A percentile compares a stretch with the other conserved stretches of the same genome.
Evolutionary conservation across 805 yeast species (phyloP).

Genomic region (Sugiyamaella valdiviana): DNA sequence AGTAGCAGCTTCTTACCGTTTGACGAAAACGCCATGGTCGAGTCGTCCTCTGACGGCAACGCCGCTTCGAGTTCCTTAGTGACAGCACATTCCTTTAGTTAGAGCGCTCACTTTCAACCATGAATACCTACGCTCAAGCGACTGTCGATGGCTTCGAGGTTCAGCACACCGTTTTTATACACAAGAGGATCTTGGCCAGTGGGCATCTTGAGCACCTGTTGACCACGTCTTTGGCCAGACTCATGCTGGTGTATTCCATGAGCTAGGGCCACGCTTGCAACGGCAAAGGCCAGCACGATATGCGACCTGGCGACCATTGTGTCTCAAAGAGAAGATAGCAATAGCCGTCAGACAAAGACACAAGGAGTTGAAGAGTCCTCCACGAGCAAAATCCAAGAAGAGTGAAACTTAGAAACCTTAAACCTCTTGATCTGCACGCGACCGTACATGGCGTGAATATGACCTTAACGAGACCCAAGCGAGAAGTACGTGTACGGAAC

Average conservation of each 20-base stretch:
- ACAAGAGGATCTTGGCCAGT: conserved; percentile 16
- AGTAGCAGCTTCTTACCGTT: conserved; percentile 39
- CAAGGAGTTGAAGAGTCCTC: too few relatives aligned
- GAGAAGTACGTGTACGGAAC: too few relatives aligned
- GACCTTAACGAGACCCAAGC: too few relatives aligned
- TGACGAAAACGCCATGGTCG: conserved; percentile 13
- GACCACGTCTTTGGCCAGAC: background rate
- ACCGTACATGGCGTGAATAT: too few relatives aligned
- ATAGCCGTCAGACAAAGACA: too few relatives aligned
- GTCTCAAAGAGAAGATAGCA: too few relatives aligned
- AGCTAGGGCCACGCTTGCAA: background rate
- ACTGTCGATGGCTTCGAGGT: conserved; percentile 33
- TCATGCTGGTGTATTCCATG: background rate
- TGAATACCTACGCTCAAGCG: background rate
- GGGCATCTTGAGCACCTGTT: conserved; percentile 5
- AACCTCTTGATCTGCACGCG: too few relatives aligned
- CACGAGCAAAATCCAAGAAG: background rate
- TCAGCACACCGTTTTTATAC: conserved; percentile 40
- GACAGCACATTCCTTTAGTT: background rate
- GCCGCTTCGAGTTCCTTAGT: background rate
- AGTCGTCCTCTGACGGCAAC: background rate
- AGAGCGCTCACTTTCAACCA: conserved; percentile 8
- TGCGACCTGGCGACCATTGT: background rate
- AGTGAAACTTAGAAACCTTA: background rate
- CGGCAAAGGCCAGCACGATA: background rate